Percentiles rank a stretch among this genome's conserved stretches.
These are phyloP conservation scores for Jaltomata sinuosa DNA, from an alignment of 257 asterid genomes.

Conservation along the genomic window DNA sequence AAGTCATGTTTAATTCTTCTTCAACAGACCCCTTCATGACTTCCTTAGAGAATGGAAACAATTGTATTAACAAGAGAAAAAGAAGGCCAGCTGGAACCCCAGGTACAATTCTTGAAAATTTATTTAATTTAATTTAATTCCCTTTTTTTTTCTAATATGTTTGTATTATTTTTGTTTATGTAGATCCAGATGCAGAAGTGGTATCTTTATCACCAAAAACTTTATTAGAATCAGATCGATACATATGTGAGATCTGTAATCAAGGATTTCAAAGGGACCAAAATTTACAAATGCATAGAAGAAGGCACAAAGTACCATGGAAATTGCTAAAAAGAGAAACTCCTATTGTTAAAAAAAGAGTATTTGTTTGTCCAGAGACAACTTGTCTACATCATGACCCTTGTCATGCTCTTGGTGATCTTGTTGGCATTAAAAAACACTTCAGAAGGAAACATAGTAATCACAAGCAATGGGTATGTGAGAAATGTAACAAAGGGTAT, in stretches of 20 bases:
- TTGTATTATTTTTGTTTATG: background rate
- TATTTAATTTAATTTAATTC: background rate
- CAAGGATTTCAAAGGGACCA: conserved; percentile 24
- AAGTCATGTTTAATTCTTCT: conserved; percentile 23
- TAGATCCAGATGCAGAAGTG: conserved; percentile 19
- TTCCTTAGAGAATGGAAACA: conserved; percentile 10
- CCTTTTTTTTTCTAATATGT: background rate
- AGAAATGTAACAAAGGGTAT: conserved; percentile 55
- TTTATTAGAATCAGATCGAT: conserved; percentile 18
- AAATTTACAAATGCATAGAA: conserved; percentile 21
- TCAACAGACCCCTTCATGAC: conserved; percentile 18
- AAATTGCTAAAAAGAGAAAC: conserved; percentile 38
- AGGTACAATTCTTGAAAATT: conserved; percentile 10
- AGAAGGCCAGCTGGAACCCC: conserved; percentile 29
- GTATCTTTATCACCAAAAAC: conserved; percentile 17
- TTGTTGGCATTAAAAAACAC: conserved; percentile 68
- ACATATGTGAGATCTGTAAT: conserved; percentile 21
- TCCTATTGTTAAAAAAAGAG: conserved; percentile 40
- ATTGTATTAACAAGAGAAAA: conserved; percentile 4
- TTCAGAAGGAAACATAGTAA: conserved; percentile 60
- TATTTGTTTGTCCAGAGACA: conserved; percentile 68
- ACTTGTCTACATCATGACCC: conserved; percentile 69
- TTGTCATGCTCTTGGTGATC: conserved; percentile 70
- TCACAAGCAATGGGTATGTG: conserved; percentile 61
- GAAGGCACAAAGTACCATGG: conserved; percentile 18